Evolutionary conservation across 371 early-diverging fungal species (phyloP).

Genomic region (Mucor mucedo): DNA sequence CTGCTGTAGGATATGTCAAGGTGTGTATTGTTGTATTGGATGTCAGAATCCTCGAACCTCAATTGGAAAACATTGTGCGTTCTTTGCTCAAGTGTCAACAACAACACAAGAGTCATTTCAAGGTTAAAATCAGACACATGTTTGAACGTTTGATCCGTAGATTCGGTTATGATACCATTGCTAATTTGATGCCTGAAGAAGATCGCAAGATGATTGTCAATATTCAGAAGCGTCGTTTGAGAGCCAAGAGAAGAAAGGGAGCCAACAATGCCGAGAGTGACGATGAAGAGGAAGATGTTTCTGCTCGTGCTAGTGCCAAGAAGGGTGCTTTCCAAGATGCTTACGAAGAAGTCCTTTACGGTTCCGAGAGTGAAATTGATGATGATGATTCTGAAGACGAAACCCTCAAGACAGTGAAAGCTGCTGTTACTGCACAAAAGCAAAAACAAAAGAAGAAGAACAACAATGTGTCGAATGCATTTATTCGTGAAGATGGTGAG

Average conservation of each 20-base stretch:
- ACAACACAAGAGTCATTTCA: slow-evolving; percentile 88
- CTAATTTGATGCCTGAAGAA: slow-evolving; percentile 82
- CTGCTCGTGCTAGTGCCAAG: slow-evolving; percentile 45
- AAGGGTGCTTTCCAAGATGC: slow-evolving; percentile 69
- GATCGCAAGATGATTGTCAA: slow-evolving; percentile 89
- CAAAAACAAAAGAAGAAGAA: slow-evolving; percentile 56
- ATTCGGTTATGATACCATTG: slow-evolving; percentile 78
- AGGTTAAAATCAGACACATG: slow-evolving; percentile 89
- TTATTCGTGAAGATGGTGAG: slow-evolving; percentile 81
- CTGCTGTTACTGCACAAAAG: slow-evolving; percentile 35
- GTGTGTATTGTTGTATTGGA: slow-evolving; percentile 86
- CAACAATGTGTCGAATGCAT: slow-evolving; percentile 50
- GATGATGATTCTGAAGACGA: slow-evolving; percentile 69
- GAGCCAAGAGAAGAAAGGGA: slow-evolving; percentile 82
- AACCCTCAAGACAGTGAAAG: slow-evolving; percentile 35
- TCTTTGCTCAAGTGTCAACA: slow-evolving; percentile 83
- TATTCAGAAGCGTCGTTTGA: slow-evolving; percentile 90
- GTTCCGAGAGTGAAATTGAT: slow-evolving; percentile 89
- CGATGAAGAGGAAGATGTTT: slow-evolving; percentile 52
- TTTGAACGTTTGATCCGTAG: slow-evolving; percentile 90
- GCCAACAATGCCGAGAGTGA: slow-evolving; percentile 37
- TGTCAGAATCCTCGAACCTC: slow-evolving; percentile 66
- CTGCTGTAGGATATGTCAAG: slow-evolving; percentile 93
- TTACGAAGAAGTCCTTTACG: slow-evolving; percentile 90
- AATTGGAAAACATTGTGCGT: slow-evolving; percentile 65